Evolutionary conservation across 2,329 filamentous ascomycete genomes (phyloP), one percentile per base, ranked within the genome.

Genomic region (Colletotrichum orbiculare): DNA sequence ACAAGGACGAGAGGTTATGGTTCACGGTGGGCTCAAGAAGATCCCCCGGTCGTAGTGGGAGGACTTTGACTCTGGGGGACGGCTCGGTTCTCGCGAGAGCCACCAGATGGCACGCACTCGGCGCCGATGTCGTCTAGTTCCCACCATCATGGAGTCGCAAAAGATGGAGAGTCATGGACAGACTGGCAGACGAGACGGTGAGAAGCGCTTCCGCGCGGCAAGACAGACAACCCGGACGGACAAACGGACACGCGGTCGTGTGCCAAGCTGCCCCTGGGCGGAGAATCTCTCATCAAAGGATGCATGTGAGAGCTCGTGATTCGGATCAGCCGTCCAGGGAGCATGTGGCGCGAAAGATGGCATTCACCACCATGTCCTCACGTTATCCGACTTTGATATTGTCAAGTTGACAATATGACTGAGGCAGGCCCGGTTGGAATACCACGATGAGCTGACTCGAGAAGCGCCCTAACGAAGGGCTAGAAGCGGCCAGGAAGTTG

Each of bases 401-500:
- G 38, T 53, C 59, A 53, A 41, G 42, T 34, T 45, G 37, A 48
- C 43, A 43, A 35, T 43, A 48, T 45, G 41, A 8, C 25, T 52
- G 52, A 53, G 8, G 46, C 52, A 47, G 52, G 42, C 11, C 63
- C 63, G 54, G 53, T 17, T 53, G 35, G 8, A 15, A 9, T 62
- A 15, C 52, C 15, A 66, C 58, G 11, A 43, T 53, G 33, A 13
- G 25, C 10, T 65, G 63, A 63, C 63, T 66, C 58, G 52, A 52
- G 46, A 52, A 42, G 15, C 1, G 25, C 25, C 25, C 25, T 25
- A 25, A 25, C 25, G 25, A 25, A 25, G 25, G 25, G 25, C 25
- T 25, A 1, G 25, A 25, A 25, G 25, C 25, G 25, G 25, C 25
- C 25, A 25, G 1, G 25, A 25, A 4, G 37, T 17, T 10, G 52